phyloP scores from a whole-genome alignment of 1,284 basidiomycete species.

The Clitocybe nebularis region DNA sequence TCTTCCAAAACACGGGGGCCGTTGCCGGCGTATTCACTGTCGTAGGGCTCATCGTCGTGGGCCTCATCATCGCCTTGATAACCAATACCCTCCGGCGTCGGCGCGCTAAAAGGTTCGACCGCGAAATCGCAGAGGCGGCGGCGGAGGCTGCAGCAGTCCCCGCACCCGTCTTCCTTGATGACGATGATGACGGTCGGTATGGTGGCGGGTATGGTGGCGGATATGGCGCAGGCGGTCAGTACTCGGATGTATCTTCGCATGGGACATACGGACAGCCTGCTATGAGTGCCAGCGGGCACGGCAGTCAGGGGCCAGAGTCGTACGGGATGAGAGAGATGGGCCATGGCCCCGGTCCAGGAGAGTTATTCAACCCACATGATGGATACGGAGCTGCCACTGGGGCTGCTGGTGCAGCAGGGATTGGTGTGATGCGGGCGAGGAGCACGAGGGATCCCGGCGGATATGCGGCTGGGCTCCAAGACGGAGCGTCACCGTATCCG shows the following conservation, averaged over 20 bases:
- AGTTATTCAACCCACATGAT: conserved; percentile 25
- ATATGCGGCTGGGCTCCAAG: conserved; percentile 30
- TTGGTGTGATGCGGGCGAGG: conserved; percentile 37
- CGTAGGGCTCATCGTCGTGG: conserved; percentile 56
- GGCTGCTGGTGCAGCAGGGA: conserved; percentile 35
- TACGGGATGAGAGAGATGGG: conserved; percentile 54
- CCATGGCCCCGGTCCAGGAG: conserved; percentile 25
- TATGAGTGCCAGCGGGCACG: conserved; percentile 26
- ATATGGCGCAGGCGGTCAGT: conserved; percentile 28
- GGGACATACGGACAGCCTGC: conserved; percentile 58
- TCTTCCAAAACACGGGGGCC: conserved; percentile 66
- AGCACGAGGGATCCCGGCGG: conserved; percentile 34
- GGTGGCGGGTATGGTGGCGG: conserved; percentile 12
- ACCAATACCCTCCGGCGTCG: conserved; percentile 54
- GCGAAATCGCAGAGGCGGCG: conserved; percentile 64
- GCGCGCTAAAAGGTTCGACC: conserved; percentile 59
- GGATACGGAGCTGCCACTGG: conserved; percentile 12
- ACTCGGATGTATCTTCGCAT: conserved; percentile 57
- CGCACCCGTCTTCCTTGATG: conserved; percentile 49
- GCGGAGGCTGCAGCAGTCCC: conserved; percentile 45
- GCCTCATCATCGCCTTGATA: conserved; percentile 45
- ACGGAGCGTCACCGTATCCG: conserved; percentile 43
- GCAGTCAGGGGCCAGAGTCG: no score
- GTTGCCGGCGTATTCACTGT: conserved; percentile 67
- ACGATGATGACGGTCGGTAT: conserved; percentile 40